phyloP scores from a whole-genome alignment of 2,329 filamentous ascomycete species.

The Fusarium lateritium region DNA sequence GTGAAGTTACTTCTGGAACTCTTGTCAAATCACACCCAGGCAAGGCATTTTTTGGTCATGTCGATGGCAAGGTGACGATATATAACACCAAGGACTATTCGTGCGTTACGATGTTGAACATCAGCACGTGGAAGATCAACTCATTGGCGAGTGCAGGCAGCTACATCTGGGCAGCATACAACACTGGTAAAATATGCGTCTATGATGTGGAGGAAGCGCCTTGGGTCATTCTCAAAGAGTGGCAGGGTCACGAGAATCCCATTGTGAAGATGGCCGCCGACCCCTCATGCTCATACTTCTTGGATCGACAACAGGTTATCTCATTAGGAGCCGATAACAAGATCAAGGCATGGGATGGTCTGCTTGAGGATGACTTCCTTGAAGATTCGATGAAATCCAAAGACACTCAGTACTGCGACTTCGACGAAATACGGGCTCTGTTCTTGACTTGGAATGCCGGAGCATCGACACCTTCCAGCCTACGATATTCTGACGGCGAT shows the following conservation, averaged over 20 bases:
- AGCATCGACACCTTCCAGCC: conserved; percentile 88
- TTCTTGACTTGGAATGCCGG: conserved; percentile 98
- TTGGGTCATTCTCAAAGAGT: conserved; percentile 94
- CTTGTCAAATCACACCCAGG: conserved; percentile 81
- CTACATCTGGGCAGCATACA: conserved; percentile 93
- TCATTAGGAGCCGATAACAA: conserved; percentile 90
- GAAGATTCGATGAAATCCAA: conserved; percentile 88
- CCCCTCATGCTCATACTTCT: conserved; percentile 84
- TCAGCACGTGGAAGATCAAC: conserved; percentile 97
- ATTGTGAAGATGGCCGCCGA: conserved; percentile 85
- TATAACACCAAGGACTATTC: conserved; percentile 84
- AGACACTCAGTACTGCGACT: conserved; percentile 87
- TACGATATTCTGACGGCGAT: conserved; percentile 80
- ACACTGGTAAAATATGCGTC: conserved; percentile 92
- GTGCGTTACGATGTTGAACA: conserved; percentile 84
- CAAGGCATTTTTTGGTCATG: conserved; percentile 90
- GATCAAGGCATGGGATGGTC: conserved; percentile 90
- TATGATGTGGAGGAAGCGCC: conserved; percentile 88
- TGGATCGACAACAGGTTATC: conserved; percentile 87
- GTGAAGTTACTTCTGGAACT: conserved; percentile 89
- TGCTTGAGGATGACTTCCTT: conserved; percentile 95
- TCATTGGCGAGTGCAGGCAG: conserved; percentile 84
- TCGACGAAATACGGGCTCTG: conserved; percentile 83
- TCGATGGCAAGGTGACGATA: conserved; percentile 94
- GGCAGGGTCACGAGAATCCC: conserved; percentile 89